These are phyloP conservation scores for Hymenoscyphus fructigenus DNA, from an alignment of 2,329 filamentous ascomycete species.

Conservation along the genomic window DNA sequence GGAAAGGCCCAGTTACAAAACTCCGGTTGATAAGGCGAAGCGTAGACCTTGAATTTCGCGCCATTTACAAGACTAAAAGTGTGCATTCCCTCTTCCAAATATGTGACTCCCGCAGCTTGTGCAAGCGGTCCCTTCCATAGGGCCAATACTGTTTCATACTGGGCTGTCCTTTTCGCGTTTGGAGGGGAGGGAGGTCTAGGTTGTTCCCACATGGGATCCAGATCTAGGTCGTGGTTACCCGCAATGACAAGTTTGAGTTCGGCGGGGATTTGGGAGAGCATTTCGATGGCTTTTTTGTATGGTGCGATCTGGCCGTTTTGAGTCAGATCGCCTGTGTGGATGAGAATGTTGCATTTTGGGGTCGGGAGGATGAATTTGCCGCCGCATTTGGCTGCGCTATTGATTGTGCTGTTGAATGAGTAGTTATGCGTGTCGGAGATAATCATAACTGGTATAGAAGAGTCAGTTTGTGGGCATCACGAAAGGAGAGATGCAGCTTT, in stretches of 20 bases:
- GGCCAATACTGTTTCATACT: conserved; percentile 13
- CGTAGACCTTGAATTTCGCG: conserved; percentile 31
- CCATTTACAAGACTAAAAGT: conserved; percentile 29
- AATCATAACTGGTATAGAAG: conserved; percentile 13
- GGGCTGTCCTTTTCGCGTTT: not conserved
- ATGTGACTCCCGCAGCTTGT: conserved; percentile 23
- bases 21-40: conserved; percentile 32
- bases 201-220: conserved; percentile 31
- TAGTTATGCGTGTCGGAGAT: conserved; percentile 23
- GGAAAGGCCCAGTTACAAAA: conserved; percentile 30
- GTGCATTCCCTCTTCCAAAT: conserved; percentile 32
- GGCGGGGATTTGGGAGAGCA: conserved; percentile 43
- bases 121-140: conserved; percentile 21
- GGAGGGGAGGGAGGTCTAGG: not conserved
- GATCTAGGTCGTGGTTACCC: conserved; percentile 60
- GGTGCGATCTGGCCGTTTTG: conserved; percentile 28
- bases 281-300: conserved; percentile 30
- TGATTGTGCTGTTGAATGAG: conserved; percentile 3
- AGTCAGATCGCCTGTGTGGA: conserved; percentile 43
- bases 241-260: conserved; percentile 60
- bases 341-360: conserved; percentile 36
- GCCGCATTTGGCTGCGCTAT: not conserved
- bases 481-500: not conserved
- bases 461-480: not conserved
- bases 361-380: conserved; percentile 10